phyloP scores from a whole-genome alignment of 2,329 filamentous ascomycete species.

The Aspergillus persii region DNA sequence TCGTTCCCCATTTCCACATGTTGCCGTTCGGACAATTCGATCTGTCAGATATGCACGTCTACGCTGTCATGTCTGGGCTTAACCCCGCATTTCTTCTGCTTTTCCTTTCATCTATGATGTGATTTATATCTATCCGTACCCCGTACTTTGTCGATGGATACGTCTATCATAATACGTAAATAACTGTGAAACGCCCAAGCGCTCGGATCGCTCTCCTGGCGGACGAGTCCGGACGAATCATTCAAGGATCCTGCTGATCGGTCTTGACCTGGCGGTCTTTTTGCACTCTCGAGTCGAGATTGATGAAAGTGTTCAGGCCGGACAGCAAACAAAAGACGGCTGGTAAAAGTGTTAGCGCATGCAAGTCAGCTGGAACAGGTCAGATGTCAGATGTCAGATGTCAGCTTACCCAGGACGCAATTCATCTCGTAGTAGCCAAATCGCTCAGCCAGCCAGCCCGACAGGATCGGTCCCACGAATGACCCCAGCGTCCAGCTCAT shows the following conservation, averaged over 20 bases:
- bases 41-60: not conserved
- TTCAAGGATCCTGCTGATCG: not conserved
- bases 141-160: too few species aligned
- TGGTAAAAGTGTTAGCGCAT: not conserved
- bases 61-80: not conserved
- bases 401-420: slow-evolving; percentile 16
- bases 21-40: not conserved
- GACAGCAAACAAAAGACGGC: slow-evolving; percentile 18
- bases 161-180: not conserved
- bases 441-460: slow-evolving; percentile 19
- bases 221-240: not conserved
- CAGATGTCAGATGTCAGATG: not conserved
- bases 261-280: not conserved
- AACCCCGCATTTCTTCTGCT: not conserved
- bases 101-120: not conserved
- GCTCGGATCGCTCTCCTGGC: not conserved
- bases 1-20: not conserved
- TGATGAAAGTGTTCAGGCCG: not conserved
- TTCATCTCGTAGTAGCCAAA: slow-evolving; percentile 25
- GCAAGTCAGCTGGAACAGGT: not conserved
- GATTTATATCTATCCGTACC: not conserved
- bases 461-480: slow-evolving; percentile 22
- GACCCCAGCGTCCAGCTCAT: slow-evolving; percentile 25
- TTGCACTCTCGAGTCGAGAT: not conserved
- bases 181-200: not conserved